Base-by-base conservation (phyloP, 2,329 filamentous ascomycete genomes). In the Catunica adiposa region DNA sequence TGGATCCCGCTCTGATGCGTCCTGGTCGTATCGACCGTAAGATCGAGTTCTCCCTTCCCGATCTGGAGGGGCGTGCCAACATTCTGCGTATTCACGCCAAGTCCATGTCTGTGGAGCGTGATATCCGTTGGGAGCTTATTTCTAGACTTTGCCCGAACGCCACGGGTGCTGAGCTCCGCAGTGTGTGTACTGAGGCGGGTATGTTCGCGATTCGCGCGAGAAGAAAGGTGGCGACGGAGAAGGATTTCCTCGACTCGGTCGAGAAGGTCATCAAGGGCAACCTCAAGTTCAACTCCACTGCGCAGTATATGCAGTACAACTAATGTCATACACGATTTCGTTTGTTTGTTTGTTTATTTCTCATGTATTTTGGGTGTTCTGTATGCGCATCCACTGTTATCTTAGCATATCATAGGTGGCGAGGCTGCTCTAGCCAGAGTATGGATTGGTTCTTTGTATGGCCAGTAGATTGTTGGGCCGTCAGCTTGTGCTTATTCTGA, bases 211-310 rank as follows among this genome's bases (percentile, higher is more conserved):
- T 98, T 62, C 82, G 92, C 50, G 87, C 87, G 38, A 76, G 92
- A 68, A 83, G 92, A 72, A 98, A 98, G 85, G 88, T 98, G 15
- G 92, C 92, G 0, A 90, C 89, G 1, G 92, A 98, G 77, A 97
- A 98, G 79, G 92, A 98, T 71, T 98, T 98, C 72, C 73, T 98
- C 63, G 89, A 87, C 57, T 90, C 92, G 2, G 92, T 98, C 59
- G 92, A 98, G 76, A 98, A 98, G 81, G 92, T 98, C 61, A 97
- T 97, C 75, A 95, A 96, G 79, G 89, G 86, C 64, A 96, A 97
- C 71, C 76, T 95, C 68, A 98, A 98, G 80, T 98, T 98, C 78
- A 97, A 96, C 80, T 94, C 86, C 58, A 98, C 92, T 58, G 90
- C 92, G 52, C 89, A 86, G 60, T 98, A 98, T 74, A 92, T 92